Evolutionary conservation across 176 grass and related monocot genomes (phyloP).

Genomic region (Musa troglodytarum): DNA sequence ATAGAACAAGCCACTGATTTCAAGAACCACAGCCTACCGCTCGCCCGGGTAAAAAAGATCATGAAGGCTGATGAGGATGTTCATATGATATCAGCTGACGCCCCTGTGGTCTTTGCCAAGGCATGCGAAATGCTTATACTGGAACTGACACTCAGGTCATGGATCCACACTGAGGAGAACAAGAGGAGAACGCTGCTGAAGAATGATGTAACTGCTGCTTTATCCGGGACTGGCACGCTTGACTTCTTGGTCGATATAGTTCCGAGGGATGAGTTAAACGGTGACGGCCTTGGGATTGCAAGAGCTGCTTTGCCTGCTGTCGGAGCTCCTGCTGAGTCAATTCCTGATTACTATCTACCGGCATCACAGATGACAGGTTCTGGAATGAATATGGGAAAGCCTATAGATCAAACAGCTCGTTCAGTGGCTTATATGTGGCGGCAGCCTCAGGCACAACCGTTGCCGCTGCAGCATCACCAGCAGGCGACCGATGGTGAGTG

Average conservation of each 20-base stretch:
- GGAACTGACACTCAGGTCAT: conserved; percentile 53
- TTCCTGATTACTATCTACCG: conserved; percentile 28
- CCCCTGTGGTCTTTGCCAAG: conserved; percentile 43
- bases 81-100: conserved; percentile 51
- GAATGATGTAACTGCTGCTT: conserved; percentile 42
- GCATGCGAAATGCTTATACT: conserved; percentile 49
- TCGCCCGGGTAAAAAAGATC: conserved; percentile 55
- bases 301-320: no score
- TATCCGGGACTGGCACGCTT: conserved; percentile 44
- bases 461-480: no score
- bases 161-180: conserved; percentile 62
- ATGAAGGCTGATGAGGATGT: conserved; percentile 57
- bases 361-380: conserved; percentile 22
- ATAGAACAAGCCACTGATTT: conserved; percentile 38
- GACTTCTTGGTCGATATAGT: conserved; percentile 56
- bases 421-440: conserved; percentile 32
- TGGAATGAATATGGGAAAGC: conserved; percentile 17
- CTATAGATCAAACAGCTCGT: conserved; percentile 2
- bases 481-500: no score
- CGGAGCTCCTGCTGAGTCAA: conserved; percentile 14
- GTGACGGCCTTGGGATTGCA: conserved; percentile 26
- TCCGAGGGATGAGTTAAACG: conserved; percentile 31
- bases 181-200: conserved; percentile 46
- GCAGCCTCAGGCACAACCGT: no score
- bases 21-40: conserved; percentile 54